phyloP scores from a whole-genome alignment of 2,329 filamentous ascomycete species.

The Paramyrothecium sp. region DNA sequence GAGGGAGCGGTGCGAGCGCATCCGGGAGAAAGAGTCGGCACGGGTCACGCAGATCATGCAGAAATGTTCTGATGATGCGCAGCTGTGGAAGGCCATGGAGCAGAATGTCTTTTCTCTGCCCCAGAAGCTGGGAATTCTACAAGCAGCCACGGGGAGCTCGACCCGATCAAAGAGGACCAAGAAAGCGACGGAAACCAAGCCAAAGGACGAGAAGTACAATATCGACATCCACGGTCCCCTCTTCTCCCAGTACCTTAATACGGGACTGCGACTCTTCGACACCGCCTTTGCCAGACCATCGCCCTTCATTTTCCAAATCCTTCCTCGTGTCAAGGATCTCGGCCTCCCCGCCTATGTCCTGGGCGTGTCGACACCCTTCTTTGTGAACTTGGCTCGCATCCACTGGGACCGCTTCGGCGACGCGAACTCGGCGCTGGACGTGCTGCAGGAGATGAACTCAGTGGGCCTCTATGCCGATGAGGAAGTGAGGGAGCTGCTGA shows the following conservation, averaged over 20 bases:
- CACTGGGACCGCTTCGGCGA: conserved; percentile 63
- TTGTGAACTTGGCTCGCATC: conserved; percentile 63
- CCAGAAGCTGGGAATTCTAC: conserved; percentile 50
- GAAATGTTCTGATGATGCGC: conserved; percentile 56
- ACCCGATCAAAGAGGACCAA: conserved; percentile 5
- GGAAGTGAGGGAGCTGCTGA: conserved; percentile 22
- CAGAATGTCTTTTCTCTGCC: conserved; percentile 64
- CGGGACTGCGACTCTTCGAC: conserved; percentile 56
- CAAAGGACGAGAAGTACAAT: conserved; percentile 29
- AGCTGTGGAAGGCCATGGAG: conserved; percentile 67
- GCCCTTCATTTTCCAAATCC: conserved; percentile 55
- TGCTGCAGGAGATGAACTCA: conserved; percentile 65
- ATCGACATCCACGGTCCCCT: conserved; percentile 62
- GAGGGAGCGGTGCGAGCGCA: conserved; percentile 29
- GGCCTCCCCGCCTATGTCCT: conserved; percentile 71
- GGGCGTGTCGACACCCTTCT: conserved; percentile 68
- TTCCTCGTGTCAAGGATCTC: conserved; percentile 66
- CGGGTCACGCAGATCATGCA: conserved; percentile 55
- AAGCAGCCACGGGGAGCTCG: conserved; percentile 11
- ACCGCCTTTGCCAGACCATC: conserved; percentile 57
- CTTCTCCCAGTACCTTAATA: conserved; percentile 60
- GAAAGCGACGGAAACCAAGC: conserved; percentile 4
- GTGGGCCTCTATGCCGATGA: conserved; percentile 58
- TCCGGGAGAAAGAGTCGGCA: conserved; percentile 43
- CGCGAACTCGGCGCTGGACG: conserved; percentile 48